These are phyloP conservation scores for Dissoconium aciculare DNA, from an alignment of 2,329 filamentous ascomycete species.

Conservation along the genomic window DNA sequence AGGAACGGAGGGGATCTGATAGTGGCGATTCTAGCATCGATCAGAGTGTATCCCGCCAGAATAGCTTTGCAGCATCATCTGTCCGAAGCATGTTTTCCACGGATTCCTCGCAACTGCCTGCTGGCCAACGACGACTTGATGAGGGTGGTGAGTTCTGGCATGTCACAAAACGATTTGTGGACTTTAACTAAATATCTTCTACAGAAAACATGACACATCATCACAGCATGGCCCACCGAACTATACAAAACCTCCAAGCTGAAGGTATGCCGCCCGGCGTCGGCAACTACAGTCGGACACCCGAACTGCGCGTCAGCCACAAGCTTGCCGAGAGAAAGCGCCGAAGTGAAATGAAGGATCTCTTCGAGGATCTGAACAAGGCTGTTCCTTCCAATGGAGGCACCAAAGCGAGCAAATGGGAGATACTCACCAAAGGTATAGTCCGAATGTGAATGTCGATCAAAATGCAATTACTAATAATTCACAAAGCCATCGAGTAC, in stretches of 20 bases:
- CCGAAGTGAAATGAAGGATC: slow-evolving; percentile 73
- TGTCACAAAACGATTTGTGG: slow-evolving; percentile 8
- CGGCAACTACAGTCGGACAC: slow-evolving; percentile 69
- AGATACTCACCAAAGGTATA: slow-evolving; percentile 71
- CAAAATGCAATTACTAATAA: slow-evolving; percentile 5
- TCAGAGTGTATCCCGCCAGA: slow-evolving; percentile 49
- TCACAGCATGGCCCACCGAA: slow-evolving; percentile 60
- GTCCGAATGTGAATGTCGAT: slow-evolving; percentile 3
- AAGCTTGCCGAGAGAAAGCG: slow-evolving; percentile 75
- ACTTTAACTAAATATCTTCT: slow-evolving; percentile 7
- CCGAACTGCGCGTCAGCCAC: slow-evolving; percentile 68
- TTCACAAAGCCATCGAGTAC: slow-evolving; percentile 33
- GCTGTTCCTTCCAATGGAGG: slow-evolving; percentile 68
- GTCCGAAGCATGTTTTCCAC: slow-evolving; percentile 69
- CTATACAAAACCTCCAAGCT: slow-evolving; percentile 48
- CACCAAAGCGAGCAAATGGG: slow-evolving; percentile 79
- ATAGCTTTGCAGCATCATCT: slow-evolving; percentile 62
- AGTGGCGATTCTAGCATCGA: slow-evolving; percentile 33
- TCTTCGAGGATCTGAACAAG: slow-evolving; percentile 67
- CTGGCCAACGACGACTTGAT: slow-evolving; percentile 57
- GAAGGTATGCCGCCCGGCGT: slow-evolving; percentile 41
- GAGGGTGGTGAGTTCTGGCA: slow-evolving; percentile 35
- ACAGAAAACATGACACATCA: slow-evolving; percentile 46
- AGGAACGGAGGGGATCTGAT: slow-evolving; percentile 33
- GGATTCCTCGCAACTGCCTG: slow-evolving; percentile 54